Percentiles rank a stretch among this genome's conserved stretches.
Conservation (phyloP, 2,329 filamentous ascomycete genomes). For the Bretziella fagacearum region DNA sequence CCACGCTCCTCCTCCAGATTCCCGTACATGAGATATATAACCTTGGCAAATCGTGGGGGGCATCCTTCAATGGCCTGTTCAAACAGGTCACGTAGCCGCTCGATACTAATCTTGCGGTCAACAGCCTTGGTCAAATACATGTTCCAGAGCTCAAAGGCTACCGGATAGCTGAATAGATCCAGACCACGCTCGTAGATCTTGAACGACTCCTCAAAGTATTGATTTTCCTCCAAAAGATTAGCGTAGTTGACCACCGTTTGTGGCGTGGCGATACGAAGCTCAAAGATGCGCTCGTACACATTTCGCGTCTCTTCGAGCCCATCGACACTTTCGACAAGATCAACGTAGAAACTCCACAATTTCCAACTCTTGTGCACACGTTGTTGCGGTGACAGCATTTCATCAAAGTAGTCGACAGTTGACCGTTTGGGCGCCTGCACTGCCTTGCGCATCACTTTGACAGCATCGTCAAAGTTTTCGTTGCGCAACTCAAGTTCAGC, state of each 20-base stretch:
- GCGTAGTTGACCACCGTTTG: slow-evolving; percentile 98
- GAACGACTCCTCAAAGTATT: slow-evolving; percentile 95
- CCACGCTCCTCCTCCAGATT: slow-evolving; percentile 92
- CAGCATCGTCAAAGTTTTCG: slow-evolving; percentile 88
- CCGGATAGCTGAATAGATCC: slow-evolving; percentile 96
- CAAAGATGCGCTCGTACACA: slow-evolving; percentile 94
- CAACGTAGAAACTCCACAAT: slow-evolving; percentile 97
- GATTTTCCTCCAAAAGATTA: slow-evolving; percentile 82
- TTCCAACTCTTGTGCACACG: slow-evolving; percentile 99
- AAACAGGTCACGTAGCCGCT: slow-evolving; percentile 83
- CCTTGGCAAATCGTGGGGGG: slow-evolving; percentile 88
- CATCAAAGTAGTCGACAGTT: slow-evolving; percentile 98
- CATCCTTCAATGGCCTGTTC: slow-evolving; percentile 93
- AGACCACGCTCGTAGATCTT: slow-evolving; percentile 92
- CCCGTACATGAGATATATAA: slow-evolving; percentile 95
- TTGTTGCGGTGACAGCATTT: slow-evolving; percentile 82
- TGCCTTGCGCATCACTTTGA: slow-evolving; percentile 92
- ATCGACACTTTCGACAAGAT: slow-evolving; percentile 86
- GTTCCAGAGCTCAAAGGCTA: slow-evolving; percentile 98
- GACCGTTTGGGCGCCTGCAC: slow-evolving; percentile 93
- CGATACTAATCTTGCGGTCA: slow-evolving; percentile 88
- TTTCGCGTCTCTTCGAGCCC: slow-evolving; percentile 82
- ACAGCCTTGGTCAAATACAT: slow-evolving; percentile 94
- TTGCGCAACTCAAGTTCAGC: slow-evolving; percentile 93
- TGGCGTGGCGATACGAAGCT: slow-evolving; percentile 90